These are phyloP conservation scores for Rhodamnia rubescens DNA, from an alignment of 345 rosid genomes.

Conservation along the genomic window DNA sequence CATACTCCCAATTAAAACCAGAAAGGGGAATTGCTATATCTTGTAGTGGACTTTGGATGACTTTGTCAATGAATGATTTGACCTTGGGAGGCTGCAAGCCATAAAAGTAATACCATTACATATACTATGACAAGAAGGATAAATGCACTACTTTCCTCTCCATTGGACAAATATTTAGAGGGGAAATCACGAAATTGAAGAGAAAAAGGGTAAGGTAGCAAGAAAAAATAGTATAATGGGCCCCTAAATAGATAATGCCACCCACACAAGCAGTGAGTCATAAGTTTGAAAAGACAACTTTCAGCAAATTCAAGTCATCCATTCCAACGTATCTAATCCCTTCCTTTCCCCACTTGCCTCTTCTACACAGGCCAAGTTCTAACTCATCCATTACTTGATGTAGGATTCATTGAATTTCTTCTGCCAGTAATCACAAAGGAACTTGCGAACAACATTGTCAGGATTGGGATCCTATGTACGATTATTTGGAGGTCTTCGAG, in stretches of 20 bases:
- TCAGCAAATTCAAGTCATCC: neutral
- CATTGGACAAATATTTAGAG: neutral
- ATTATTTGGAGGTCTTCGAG: neutral
- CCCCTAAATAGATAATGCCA: neutral
- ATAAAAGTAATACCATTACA: neutral
- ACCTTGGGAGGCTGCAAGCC: constrained; percentile 70
- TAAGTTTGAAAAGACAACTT: neutral
- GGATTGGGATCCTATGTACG: neutral
- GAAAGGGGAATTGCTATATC: constrained; percentile 97
- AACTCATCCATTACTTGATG: neutral
- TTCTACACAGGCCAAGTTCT: neutral
- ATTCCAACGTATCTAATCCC: neutral
- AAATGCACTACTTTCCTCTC: neutral
- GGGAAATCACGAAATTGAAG: neutral
- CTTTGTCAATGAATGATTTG: constrained; percentile 87
- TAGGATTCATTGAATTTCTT: neutral
- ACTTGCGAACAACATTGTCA: neutral
- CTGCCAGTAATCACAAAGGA: neutral
- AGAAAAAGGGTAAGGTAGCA: neutral
- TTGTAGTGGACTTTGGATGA: constrained; percentile 89
- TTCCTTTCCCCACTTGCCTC: neutral
- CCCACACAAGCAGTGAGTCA: neutral
- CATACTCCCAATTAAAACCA: constrained; percentile 87
- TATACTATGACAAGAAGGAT: neutral
- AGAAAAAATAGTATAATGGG: neutral